phyloP scores from a whole-genome alignment of 441 rosid genomes.

The Biscutella auriculata region DNA sequence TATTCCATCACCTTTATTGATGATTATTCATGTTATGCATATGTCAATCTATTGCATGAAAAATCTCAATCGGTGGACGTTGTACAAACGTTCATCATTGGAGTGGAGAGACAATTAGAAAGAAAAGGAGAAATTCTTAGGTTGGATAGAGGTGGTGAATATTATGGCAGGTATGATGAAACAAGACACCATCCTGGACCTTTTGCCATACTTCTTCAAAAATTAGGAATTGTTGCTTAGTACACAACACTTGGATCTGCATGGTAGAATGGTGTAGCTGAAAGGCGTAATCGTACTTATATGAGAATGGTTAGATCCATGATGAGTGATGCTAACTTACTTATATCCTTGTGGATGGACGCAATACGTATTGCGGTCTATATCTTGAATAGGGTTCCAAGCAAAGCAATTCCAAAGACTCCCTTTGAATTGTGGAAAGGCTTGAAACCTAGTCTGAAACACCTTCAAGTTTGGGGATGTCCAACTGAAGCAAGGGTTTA shows the following conservation, averaged over 20 bases:
- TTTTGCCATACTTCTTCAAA: background rate
- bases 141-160: background rate
- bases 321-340: background rate
- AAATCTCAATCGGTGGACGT: background rate
- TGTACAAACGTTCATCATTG: background rate
- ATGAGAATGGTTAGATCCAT: background rate
- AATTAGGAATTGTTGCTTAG: background rate
- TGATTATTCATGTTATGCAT: background rate
- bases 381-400: background rate
- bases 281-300: background rate
- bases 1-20: background rate
- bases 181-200: background rate
- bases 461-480: background rate
- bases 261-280: background rate
- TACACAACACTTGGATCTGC: background rate
- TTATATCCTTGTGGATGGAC: background rate
- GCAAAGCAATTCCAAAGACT: too few relatives aligned
- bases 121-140: background rate
- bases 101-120: background rate
- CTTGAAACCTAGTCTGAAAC: too few relatives aligned
- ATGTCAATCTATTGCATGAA: background rate
- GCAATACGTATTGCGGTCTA: background rate
- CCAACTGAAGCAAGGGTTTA: too few relatives aligned
- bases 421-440: too few relatives aligned
- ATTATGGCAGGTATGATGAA: background rate